Base-by-base conservation (phyloP, 345 rosid genomes). In the Iberis pinnata region DNA sequence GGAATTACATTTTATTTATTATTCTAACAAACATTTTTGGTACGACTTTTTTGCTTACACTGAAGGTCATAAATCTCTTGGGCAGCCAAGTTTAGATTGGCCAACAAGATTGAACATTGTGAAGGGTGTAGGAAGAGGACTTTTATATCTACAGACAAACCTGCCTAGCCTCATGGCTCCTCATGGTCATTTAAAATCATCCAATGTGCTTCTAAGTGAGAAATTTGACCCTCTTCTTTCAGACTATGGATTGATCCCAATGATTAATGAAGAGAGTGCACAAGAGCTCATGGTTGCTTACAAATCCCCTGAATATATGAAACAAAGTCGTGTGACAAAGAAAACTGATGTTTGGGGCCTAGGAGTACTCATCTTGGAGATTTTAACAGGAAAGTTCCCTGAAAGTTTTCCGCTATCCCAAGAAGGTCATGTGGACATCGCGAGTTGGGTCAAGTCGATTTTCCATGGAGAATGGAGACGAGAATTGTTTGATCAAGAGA, bases 101-200 rank as follows among this genome's bases (percentile, higher is more conserved):
- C 67, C 84, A 43, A 78, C 74, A 7, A 61, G 97, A 35, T 44
- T 88, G 43, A 85, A 80, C 53, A 69, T 92, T 18, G 62, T 78
- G 18, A 88, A 81, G 70, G 98, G 97, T 52, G 82, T 85, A 11
- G 76, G 75, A 17, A 80, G 48, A 58, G 98, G 95, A 3, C 80
- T 92, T 22, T 45, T 49, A 12, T 85, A 83, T 45, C 84, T 92
- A 2, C 69, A 72, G 63, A 69, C 70, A 12, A 93, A 83, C 64
- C 69, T 92, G 7, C 89, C 98, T 3, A 78, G 76, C 68, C 52
- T 83, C 26, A 75, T 78, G 20, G 75, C 88, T 19, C 79, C 97
- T 4, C 97, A 92, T 20, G 98, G 98, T 13, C 98, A 92, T 67
- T 74, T 92, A 11, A 92, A 85, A 72, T 92, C 98, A 20, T 80